Conservation (phyloP, 805 yeast genomes). For the Groenewaldozyma salmanticensis region DNA sequence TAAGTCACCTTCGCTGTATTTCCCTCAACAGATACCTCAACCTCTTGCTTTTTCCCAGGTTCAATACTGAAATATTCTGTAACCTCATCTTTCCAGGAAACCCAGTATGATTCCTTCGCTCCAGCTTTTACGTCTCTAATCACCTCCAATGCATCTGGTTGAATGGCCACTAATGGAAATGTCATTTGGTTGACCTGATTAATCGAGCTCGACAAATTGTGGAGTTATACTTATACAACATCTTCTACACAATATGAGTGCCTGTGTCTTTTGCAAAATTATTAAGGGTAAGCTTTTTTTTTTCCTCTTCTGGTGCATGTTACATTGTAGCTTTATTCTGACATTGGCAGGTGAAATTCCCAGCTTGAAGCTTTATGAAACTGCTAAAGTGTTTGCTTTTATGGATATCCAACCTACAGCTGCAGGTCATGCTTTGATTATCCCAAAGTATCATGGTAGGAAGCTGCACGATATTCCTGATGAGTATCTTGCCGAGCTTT, state of each 20-base stretch:
- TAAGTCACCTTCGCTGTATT: neutral
- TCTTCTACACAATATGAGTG: slow-evolving; percentile 7
- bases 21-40: neutral
- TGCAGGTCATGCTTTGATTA: slow-evolving; percentile 78
- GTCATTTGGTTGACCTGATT: neutral
- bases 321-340: neutral
- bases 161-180: neutral
- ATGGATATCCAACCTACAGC: slow-evolving; percentile 91
- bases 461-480: slow-evolving; percentile 89
- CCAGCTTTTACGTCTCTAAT: neutral
- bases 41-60: neutral
- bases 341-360: slow-evolving; percentile 78
- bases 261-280: slow-evolving; percentile 74
- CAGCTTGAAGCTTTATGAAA: slow-evolving; percentile 79
- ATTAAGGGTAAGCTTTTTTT: slow-evolving; percentile 48
- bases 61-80: neutral
- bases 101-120: neutral
- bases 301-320: neutral
- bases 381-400: slow-evolving; percentile 69
- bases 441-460: slow-evolving; percentile 91
- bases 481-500: slow-evolving; percentile 73
- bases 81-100: neutral
- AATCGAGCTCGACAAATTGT: too few relatives aligned
- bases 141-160: neutral
- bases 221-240: neutral